Evolutionary conservation across 2,329 filamentous ascomycete species (phyloP).

Genomic region (Passalora sequoiae): DNA sequence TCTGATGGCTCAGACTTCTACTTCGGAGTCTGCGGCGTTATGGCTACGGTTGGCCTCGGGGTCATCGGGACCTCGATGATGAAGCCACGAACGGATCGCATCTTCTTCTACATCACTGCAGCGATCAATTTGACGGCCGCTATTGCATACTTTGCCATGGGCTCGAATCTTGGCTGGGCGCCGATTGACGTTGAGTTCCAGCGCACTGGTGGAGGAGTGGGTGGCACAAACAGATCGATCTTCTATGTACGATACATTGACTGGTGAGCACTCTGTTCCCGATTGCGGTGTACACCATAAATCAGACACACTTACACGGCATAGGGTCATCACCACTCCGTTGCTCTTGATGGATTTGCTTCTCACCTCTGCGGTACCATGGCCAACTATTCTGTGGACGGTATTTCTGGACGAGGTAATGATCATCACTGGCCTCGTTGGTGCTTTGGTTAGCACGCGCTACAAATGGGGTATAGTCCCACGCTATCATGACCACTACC

Average conservation of each 20-base stretch:
- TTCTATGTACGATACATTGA: slow-evolving; percentile 61
- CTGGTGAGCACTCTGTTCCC: slow-evolving; percentile 40
- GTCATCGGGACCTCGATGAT: slow-evolving; percentile 34
- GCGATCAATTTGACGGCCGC: slow-evolving; percentile 52
- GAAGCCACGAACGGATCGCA: slow-evolving; percentile 45
- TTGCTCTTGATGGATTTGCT: slow-evolving; percentile 56
- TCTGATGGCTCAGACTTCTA: slow-evolving; percentile 58
- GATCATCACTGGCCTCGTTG: slow-evolving; percentile 58
- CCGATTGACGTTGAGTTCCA: slow-evolving; percentile 55
- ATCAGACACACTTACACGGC: neutral
- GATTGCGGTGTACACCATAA: neutral
- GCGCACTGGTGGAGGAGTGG: slow-evolving; percentile 39
- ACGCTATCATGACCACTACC: neutral
- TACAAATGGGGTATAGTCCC: slow-evolving; percentile 62
- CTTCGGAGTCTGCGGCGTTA: slow-evolving; percentile 56
- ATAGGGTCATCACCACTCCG: slow-evolving; percentile 52
- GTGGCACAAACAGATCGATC: slow-evolving; percentile 52
- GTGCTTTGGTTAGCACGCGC: slow-evolving; percentile 52
- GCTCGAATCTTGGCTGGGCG: slow-evolving; percentile 55
- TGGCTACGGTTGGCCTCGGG: slow-evolving; percentile 52
- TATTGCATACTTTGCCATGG: slow-evolving; percentile 60
- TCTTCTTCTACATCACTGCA: slow-evolving; percentile 58
- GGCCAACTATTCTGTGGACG: slow-evolving; percentile 57
- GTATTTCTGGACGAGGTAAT: slow-evolving; percentile 58
- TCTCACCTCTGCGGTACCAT: slow-evolving; percentile 57